Percentiles rank a stretch among this genome's conserved stretches.
Conservation (phyloP, 768 basidiomycete species). For the Amanita brunnescens region DNA sequence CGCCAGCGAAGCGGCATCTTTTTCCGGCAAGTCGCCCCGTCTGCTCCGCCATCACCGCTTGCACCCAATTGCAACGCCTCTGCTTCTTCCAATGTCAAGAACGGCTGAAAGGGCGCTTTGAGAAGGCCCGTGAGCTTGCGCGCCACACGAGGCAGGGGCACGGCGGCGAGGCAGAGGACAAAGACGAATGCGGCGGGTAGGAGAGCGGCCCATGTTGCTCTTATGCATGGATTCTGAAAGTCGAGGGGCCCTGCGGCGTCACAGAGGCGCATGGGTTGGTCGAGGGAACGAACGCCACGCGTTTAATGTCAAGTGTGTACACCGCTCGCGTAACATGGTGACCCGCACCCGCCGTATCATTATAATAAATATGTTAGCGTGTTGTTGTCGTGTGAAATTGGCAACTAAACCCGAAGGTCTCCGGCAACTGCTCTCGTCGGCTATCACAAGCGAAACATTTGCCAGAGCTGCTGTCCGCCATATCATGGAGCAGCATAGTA, state of each 20-base stretch:
- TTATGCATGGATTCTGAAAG: slow-evolving; percentile 37
- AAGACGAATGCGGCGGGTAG: slow-evolving; percentile 39
- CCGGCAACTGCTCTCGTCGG: too few species aligned
- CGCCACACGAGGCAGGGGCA: slow-evolving; percentile 21
- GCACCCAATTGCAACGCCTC: slow-evolving; percentile 40
- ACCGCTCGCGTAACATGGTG: too few species aligned
- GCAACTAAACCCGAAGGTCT: too few species aligned
- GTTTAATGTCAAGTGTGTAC: too few species aligned
- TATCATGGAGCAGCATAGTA: not conserved
- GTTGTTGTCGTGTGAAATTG: too few species aligned
- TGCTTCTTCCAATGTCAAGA: slow-evolving; percentile 46
- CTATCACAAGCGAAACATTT: not conserved
- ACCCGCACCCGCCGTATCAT: too few species aligned
- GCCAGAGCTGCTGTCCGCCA: not conserved
- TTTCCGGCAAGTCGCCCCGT: slow-evolving; percentile 13
- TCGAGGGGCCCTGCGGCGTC: slow-evolving; percentile 28
- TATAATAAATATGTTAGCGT: too few species aligned
- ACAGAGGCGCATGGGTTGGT: slow-evolving; percentile 24
- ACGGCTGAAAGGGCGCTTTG: slow-evolving; percentile 28
- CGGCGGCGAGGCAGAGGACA: slow-evolving; percentile 27
- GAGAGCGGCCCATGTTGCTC: slow-evolving; percentile 43
- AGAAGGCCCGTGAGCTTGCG: slow-evolving; percentile 18
- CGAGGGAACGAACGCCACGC: not conserved
- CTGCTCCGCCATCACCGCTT: slow-evolving; percentile 15
- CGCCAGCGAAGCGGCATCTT: too few species aligned